Evolutionary conservation across 192 early-diverging fungal genomes (phyloP).

Genomic region (Funneliformis mosseae): DNA sequence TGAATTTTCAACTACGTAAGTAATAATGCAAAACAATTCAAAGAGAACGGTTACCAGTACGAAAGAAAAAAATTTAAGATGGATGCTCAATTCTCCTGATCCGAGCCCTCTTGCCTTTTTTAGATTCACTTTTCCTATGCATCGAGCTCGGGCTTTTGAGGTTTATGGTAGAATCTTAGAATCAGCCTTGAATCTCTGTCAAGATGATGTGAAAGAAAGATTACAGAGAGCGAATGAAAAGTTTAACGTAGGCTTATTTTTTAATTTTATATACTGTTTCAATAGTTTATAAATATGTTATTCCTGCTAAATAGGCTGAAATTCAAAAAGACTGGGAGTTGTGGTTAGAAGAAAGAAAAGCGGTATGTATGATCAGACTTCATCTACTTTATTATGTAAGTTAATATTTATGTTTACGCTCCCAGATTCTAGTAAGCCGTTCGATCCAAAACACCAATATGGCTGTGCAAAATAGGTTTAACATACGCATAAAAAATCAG

Average conservation of each 20-base stretch:
- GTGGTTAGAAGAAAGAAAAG: constrained; percentile 30
- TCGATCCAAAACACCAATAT: constrained; percentile 4
- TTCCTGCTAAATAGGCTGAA: constrained; percentile 17
- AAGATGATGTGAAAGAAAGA: constrained; percentile 26
- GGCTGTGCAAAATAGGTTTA: constrained; percentile 6
- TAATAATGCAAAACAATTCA: too few species aligned
- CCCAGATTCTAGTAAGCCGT: constrained; percentile 6
- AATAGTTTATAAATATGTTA: constrained; percentile 22
- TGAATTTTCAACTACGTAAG: too few species aligned
- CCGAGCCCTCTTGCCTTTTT: constrained; percentile 30
- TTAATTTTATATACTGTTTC: constrained; percentile 7
- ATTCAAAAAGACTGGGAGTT: constrained; percentile 32
- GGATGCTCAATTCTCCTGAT: constrained; percentile 20
- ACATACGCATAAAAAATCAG: background rate
- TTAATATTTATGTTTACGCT: background rate
- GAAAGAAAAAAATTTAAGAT: background rate
- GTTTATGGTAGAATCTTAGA: constrained; percentile 25
- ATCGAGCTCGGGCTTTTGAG: constrained; percentile 27
- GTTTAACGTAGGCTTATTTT: constrained; percentile 23
- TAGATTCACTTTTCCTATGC: constrained; percentile 28
- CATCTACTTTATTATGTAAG: background rate
- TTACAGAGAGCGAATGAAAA: constrained; percentile 19
- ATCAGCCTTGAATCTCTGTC: background rate
- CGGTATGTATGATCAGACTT: constrained; percentile 17
- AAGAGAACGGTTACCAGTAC: too few species aligned